Percentiles rank a stretch among this genome's conserved stretches.
Conservation (phyloP, 2,329 filamentous ascomycete species). For the Aspergillus sojae region DNA sequence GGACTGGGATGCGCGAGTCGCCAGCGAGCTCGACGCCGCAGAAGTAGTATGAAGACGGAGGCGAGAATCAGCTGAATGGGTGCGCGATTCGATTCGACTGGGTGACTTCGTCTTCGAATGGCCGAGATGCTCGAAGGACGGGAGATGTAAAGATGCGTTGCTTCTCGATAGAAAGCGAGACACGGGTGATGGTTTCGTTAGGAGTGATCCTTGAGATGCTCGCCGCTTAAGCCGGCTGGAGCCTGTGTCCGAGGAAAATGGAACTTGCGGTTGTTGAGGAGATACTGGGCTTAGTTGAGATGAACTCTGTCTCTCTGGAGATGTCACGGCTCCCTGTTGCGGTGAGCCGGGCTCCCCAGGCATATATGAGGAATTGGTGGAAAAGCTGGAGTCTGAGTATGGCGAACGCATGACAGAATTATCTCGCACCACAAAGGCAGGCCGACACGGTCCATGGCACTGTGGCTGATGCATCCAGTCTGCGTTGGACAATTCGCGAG, state of each 20-base stretch:
- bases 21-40: slow-evolving; percentile 34
- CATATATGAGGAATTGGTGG: slow-evolving; percentile 21
- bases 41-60: slow-evolving; percentile 40
- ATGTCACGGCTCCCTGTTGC: slow-evolving; percentile 18
- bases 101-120: slow-evolving; percentile 29
- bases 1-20: slow-evolving; percentile 37
- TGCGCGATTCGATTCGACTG: slow-evolving; percentile 29
- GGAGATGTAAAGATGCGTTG: slow-evolving; percentile 50
- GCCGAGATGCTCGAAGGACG: slow-evolving; percentile 56
- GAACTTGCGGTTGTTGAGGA: slow-evolving; percentile 18
- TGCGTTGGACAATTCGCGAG: slow-evolving; percentile 15
- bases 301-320: slow-evolving; percentile 15
- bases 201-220: slow-evolving; percentile 40
- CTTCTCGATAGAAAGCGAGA: slow-evolving; percentile 41
- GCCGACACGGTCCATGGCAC: slow-evolving; percentile 36
- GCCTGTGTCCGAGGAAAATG: slow-evolving; percentile 16
- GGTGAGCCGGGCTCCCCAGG: slow-evolving; percentile 19
- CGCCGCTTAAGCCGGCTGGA: slow-evolving; percentile 36
- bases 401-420: slow-evolving; percentile 33
- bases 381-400: slow-evolving; percentile 21
- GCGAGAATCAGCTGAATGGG: slow-evolving; percentile 31
- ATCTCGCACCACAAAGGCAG: slow-evolving; percentile 27
- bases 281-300: slow-evolving; percentile 24
- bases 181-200: slow-evolving; percentile 37
- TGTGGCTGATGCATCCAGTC: slow-evolving; percentile 36